These are phyloP conservation scores for Amphicarpaea edgeworthii DNA, from an alignment of 306 rosid genomes.

Conservation along the genomic window DNA sequence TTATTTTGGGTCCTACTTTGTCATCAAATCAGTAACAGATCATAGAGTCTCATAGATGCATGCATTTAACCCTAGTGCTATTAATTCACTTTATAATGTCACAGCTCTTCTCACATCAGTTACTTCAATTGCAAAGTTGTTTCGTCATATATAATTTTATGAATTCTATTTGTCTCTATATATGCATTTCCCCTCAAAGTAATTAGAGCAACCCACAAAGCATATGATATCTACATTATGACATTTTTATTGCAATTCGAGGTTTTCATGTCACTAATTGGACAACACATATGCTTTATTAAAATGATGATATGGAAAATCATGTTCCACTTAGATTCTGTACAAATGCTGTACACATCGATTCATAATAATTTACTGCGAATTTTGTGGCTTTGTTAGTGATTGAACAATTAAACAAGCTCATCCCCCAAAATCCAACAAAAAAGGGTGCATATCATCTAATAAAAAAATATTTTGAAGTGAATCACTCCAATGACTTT, in stretches of 20 bases:
- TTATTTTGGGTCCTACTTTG: conserved; percentile 51
- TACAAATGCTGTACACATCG: conserved; percentile 4
- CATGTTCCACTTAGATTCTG: conserved; percentile 31
- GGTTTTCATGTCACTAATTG: conserved; percentile 21
- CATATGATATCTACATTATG: neutral
- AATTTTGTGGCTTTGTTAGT: conserved; percentile 24
- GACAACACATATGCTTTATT: neutral
- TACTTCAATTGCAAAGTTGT: conserved; percentile 22
- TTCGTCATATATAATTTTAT: conserved; percentile 33
- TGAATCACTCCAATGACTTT: conserved; percentile 24
- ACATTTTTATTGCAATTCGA: neutral
- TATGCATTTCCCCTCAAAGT: too few relatives aligned
- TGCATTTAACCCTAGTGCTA: conserved; percentile 35
- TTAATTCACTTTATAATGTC: conserved; percentile 20
- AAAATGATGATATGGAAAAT: conserved; percentile 36
- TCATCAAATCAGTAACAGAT: conserved; percentile 44
- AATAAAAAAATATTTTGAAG: neutral
- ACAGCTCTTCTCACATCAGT: conserved; percentile 5
- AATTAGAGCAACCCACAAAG: neutral
- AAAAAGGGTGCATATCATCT: conserved; percentile 4
- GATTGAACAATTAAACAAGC: conserved; percentile 29
- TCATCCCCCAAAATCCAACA: conserved; percentile 16
- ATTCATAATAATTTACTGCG: neutral
- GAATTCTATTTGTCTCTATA: neutral
- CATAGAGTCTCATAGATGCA: conserved; percentile 45